Evolutionary conservation across 1,284 basidiomycete species (phyloP).

Genomic region (Trametes versicolor): DNA sequence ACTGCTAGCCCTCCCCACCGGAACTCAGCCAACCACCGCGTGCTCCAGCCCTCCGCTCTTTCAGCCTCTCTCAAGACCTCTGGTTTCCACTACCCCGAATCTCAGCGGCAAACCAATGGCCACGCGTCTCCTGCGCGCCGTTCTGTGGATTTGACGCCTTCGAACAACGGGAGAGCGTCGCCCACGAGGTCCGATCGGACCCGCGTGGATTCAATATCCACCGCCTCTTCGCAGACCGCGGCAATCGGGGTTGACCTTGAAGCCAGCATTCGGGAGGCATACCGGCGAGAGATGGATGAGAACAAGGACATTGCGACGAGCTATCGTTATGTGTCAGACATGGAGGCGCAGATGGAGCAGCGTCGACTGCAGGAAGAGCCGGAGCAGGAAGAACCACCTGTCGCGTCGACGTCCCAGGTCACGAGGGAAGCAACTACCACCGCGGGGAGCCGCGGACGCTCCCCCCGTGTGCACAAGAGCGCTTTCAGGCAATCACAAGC

Average conservation of each 20-base stretch:
- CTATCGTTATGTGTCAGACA: conserved; percentile 67
- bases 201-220: conserved; percentile 39
- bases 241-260: conserved; percentile 38
- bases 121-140: conserved; percentile 14
- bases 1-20: conserved; percentile 50
- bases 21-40: conserved; percentile 47
- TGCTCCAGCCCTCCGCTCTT: conserved; percentile 64
- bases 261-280: conserved; percentile 50
- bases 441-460: conserved; percentile 35
- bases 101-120: conserved; percentile 33
- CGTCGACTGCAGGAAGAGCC: conserved; percentile 27
- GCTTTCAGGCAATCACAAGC: conserved; percentile 40
- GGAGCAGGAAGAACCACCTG: conserved; percentile 19
- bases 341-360: conserved; percentile 66
- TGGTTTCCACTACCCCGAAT: conserved; percentile 63
- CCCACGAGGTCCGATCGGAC: conserved; percentile 27
- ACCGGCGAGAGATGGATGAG: conserved; percentile 69
- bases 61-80: conserved; percentile 75
- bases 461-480: conserved; percentile 40
- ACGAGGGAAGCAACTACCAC: conserved; percentile 10
- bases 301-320: conserved; percentile 72
- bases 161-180: conserved; percentile 20
- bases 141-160: conserved; percentile 29
- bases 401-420: conserved; percentile 21
- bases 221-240: conserved; percentile 41